Conservation (phyloP, 352 stramenopile species). For the Globisporangium abappressorium region DNA sequence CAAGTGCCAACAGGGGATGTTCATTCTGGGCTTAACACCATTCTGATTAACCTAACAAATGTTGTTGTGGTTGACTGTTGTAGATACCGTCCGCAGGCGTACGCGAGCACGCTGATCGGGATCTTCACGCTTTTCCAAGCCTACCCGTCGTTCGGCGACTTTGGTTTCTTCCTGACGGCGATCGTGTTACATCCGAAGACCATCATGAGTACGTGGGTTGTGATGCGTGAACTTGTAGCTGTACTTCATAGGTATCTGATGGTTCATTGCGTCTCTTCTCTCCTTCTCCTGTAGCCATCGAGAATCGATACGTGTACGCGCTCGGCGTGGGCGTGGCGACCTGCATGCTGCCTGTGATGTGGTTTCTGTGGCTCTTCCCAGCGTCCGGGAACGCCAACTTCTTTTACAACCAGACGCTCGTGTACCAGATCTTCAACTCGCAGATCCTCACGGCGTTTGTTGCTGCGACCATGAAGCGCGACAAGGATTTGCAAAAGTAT, state of each 20-base stretch:
- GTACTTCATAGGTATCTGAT: background rate
- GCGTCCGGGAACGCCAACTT: conserved; percentile 88
- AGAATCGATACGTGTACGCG: conserved; percentile 73
- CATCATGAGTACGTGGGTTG: conserved; percentile 57
- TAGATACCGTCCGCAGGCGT: conserved; percentile 71
- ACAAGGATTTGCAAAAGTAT: conserved; percentile 76
- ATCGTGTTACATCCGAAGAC: conserved; percentile 74
- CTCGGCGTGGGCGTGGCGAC: conserved; percentile 64
- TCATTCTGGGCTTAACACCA: no score
- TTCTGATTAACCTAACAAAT: background rate
- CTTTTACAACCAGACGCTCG: conserved; percentile 87
- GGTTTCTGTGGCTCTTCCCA: conserved; percentile 85
- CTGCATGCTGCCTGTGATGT: conserved; percentile 83
- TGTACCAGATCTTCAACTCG: conserved; percentile 84
- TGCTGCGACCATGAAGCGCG: conserved; percentile 73
- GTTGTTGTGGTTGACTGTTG: background rate
- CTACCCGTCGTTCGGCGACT: conserved; percentile 76
- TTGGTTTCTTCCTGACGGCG: conserved; percentile 72
- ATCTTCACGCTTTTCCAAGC: conserved; percentile 79
- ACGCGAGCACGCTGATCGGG: conserved; percentile 59
- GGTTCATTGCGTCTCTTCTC: background rate
- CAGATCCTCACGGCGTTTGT: conserved; percentile 79
- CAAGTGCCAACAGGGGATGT: no score
- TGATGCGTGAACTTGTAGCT: no score
- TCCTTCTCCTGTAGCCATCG: conserved; percentile 46